phyloP scores from a whole-genome alignment of 768 basidiomycete genomes.

The Lactifluus rugatus region DNA sequence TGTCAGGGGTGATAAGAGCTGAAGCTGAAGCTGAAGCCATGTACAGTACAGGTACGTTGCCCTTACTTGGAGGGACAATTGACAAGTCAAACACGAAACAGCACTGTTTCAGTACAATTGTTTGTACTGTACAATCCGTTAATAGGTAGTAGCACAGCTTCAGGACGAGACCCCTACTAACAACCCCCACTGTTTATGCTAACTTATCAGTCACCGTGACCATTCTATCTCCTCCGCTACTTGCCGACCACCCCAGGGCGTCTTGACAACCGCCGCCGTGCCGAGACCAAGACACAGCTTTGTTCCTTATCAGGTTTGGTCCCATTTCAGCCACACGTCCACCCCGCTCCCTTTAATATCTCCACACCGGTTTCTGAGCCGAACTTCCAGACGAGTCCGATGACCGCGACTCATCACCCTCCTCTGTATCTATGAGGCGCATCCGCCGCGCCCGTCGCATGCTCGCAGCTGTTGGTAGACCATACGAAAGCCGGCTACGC shows the following conservation, averaged over 20 bases:
- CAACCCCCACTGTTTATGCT: not conserved
- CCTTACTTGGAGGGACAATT: not conserved
- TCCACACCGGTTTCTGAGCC: constrained; percentile 15
- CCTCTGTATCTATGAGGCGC: not conserved
- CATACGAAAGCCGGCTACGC: constrained; percentile 8
- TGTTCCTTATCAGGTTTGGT: constrained; percentile 6
- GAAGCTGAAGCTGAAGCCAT: constrained; percentile 1
- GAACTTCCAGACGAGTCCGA: constrained; percentile 10
- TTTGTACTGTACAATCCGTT: not conserved
- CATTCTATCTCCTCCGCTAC: not conserved
- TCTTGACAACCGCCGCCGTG: not conserved
- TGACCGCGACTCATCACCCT: constrained; percentile 11
- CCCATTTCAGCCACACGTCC: not conserved
- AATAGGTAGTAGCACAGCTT: not conserved
- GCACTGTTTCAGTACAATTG: not conserved
- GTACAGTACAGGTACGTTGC: not conserved
- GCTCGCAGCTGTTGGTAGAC: constrained; percentile 12
- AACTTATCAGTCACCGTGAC: not conserved
- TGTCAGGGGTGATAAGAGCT: constrained; percentile 12
- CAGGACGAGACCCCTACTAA: not conserved
- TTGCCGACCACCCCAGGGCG: constrained; percentile 10
- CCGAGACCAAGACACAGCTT: not conserved
- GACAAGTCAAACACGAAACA: not conserved
- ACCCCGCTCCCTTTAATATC: not conserved
- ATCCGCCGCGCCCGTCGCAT: not conserved